Base-by-base conservation (phyloP, 108 stramenopile genomes). In the Cyclotella kingstonii region DNA sequence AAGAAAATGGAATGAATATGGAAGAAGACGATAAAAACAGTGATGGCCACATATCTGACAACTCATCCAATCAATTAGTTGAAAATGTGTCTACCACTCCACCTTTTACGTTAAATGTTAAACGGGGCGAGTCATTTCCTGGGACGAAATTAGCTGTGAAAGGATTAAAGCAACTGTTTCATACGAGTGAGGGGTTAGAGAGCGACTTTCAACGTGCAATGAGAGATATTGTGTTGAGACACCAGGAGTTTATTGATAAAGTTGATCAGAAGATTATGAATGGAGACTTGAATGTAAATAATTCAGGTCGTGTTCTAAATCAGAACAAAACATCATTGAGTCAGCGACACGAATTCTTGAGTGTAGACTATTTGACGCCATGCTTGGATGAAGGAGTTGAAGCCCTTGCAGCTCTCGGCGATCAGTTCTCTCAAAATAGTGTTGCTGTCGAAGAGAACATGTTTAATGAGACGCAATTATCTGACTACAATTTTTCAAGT, bases 51-150 rank as follows among this genome's bases (percentile, higher is more conserved):
- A n/a, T n/a, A n/a, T n/a, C n/a, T n/a, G n/a, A n/a, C n/a, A n/a
- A n/a, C n/a, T n/a, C n/a, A n/a, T n/a, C n/a, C n/a, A 31, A 58
- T 0, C 10, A 25, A 6, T 17, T 31, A 8, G 19, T 25, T 9
- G 10, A 18, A 23, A 23, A 62, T 34, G 59, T 34, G 10, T 14
- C 18, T 5, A 28, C 11, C n/a, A 42, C 51, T 26, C 60, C 79
- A 23, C 72, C 77, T 14, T 84, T 92, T 28, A 92, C 87, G 1
- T 62, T 91, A 19, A 81, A 76, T 59, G 91, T 86, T 4, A 86
- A 87, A 63, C 77, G 76, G 45, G 78, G 60, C 44, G 82, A 79
- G 10, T 63, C 80, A 22, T 68, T 76, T 25, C 81, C 91, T 0
- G 91, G 91, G 18, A 51, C 88, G 11, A 59, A 63, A 47, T 59